Percentiles rank a stretch among this genome's conserved stretches.
Conservation (phyloP, 2,329 filamentous ascomycete genomes). For the Tympanopsis confertula region DNA sequence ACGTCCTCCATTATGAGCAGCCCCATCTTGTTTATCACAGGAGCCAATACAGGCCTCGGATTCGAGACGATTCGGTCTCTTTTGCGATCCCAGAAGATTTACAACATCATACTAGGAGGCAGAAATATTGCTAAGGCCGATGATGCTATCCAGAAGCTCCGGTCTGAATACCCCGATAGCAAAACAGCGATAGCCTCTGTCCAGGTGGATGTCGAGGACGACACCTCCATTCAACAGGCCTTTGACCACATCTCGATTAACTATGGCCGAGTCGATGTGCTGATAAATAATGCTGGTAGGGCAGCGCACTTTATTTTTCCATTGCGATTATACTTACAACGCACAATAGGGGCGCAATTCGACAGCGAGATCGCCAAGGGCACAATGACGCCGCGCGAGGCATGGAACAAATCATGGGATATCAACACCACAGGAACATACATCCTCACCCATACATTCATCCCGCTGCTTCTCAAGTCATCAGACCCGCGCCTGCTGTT, state of each 20-base stretch:
- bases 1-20: too few relatives aligned
- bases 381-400: slow-evolving; percentile 19
- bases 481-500: slow-evolving; percentile 31
- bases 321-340: too few relatives aligned
- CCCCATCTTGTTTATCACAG: background rate
- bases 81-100: slow-evolving; percentile 6
- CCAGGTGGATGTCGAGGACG: slow-evolving; percentile 17
- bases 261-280: slow-evolving; percentile 15
- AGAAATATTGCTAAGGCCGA: slow-evolving; percentile 11
- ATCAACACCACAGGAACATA: slow-evolving; percentile 28
- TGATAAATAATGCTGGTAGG: slow-evolving; percentile 21
- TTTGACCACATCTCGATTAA: slow-evolving; percentile 13
- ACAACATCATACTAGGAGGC: slow-evolving; percentile 13
- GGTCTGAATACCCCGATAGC: slow-evolving; percentile 14
- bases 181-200: slow-evolving; percentile 6
- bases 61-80: slow-evolving; percentile 12
- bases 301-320: background rate
- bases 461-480: slow-evolving; percentile 29
- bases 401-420: slow-evolving; percentile 26
- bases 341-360: too few relatives aligned
- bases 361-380: slow-evolving; percentile 9
- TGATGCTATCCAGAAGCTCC: slow-evolving; percentile 12
- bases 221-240: slow-evolving; percentile 15
- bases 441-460: slow-evolving; percentile 18
- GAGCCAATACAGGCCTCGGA: slow-evolving; percentile 14